Conservation (phyloP, 2,329 filamentous ascomycete genomes). For the Zymoseptoria brevis region DNA sequence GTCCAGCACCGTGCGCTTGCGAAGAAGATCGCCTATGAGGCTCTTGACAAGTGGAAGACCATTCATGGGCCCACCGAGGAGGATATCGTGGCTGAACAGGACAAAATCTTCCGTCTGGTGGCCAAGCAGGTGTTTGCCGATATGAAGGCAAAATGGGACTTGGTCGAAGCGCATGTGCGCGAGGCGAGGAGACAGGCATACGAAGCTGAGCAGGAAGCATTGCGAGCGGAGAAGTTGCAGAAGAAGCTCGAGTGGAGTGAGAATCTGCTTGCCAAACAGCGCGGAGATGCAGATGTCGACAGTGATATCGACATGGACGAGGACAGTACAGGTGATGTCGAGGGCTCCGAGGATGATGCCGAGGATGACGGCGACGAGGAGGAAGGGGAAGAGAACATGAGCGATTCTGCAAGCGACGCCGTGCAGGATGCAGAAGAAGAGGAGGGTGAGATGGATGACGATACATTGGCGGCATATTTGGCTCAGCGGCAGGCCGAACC, state of each 20-base stretch:
- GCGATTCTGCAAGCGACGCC: slow-evolving; percentile 30
- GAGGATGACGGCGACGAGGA: slow-evolving; percentile 19
- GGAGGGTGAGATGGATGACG: slow-evolving; percentile 50
- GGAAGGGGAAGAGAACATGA: slow-evolving; percentile 25
- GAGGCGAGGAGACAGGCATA: slow-evolving; percentile 48
- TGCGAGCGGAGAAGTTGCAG: slow-evolving; percentile 65
- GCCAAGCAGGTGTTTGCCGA: slow-evolving; percentile 66
- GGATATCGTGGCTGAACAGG: slow-evolving; percentile 72
- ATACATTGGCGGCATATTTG: slow-evolving; percentile 25
- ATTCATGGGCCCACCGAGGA: slow-evolving; percentile 69
- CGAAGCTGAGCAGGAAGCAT: slow-evolving; percentile 58
- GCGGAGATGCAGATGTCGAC: slow-evolving; percentile 24
- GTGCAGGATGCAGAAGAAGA: slow-evolving; percentile 41
- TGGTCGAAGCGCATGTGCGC: slow-evolving; percentile 52
- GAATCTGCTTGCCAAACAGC: slow-evolving; percentile 25
- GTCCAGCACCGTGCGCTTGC: slow-evolving; percentile 67
- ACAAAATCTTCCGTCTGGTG: slow-evolving; percentile 53
- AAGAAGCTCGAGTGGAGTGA: slow-evolving; percentile 34
- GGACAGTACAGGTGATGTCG: slow-evolving; percentile 12
- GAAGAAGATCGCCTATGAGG: slow-evolving; percentile 71
- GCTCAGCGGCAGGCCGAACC: slow-evolving; percentile 23
- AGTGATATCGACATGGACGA: slow-evolving; percentile 24
- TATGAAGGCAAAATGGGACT: slow-evolving; percentile 53
- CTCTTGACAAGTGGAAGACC: slow-evolving; percentile 65
- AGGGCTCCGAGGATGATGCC: slow-evolving; percentile 30